Evolutionary conservation across 192 early-diverging fungal genomes (phyloP).

Genomic region (Obelidium mucronatum): DNA sequence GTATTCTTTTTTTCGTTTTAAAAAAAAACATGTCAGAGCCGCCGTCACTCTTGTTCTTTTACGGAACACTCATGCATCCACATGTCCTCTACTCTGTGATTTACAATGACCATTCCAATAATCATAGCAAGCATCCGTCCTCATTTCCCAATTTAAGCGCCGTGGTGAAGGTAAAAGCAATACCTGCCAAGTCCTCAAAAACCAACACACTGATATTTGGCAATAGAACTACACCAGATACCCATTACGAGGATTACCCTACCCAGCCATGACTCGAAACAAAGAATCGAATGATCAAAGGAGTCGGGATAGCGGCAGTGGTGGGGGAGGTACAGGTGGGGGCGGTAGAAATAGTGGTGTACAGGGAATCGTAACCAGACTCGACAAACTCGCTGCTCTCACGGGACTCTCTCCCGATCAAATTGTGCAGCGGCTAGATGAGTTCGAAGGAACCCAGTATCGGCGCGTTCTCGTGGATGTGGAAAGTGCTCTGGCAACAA

Average conservation of each 20-base stretch:
- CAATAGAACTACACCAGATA: background rate
- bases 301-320: too few species aligned
- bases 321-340: background rate
- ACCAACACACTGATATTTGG: too few species aligned
- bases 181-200: too few species aligned
- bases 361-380: background rate
- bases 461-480: slow-evolving; percentile 21
- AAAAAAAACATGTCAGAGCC: background rate
- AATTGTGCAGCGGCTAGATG: slow-evolving; percentile 19
- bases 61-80: slow-evolving; percentile 35
- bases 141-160: background rate
- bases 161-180: background rate
- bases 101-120: background rate
- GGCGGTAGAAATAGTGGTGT: background rate
- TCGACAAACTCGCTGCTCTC: background rate
- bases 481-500: too few species aligned
- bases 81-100: slow-evolving; percentile 21
- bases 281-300: too few species aligned
- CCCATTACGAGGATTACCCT: background rate
- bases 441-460: slow-evolving; percentile 32
- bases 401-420: background rate
- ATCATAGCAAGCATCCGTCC: background rate
- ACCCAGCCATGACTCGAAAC: slow-evolving; percentile 19
- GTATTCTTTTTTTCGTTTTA: background rate
- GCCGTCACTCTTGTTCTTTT: slow-evolving; percentile 15